These are phyloP conservation scores for Apostasia ramifera DNA, from an alignment of 106 monocot genomes.

Conservation along the genomic window DNA sequence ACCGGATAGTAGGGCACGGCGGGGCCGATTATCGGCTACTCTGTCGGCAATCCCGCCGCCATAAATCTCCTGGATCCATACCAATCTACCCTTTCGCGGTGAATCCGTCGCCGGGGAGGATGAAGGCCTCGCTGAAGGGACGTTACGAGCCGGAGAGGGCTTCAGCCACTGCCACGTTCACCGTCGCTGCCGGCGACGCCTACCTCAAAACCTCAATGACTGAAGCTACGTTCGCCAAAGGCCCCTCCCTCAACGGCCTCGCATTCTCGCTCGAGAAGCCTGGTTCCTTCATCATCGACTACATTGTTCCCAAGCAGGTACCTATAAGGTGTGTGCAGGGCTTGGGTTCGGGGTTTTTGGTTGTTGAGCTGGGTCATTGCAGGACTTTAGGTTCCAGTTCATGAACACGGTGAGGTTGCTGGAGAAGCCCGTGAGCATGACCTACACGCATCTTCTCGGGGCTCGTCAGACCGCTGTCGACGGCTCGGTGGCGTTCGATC, in stretches of 20 bases:
- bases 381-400: conserved; percentile 92
- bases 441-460: conserved; percentile 56
- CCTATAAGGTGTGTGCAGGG: background rate
- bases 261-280: conserved; percentile 73
- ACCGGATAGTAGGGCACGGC: no score
- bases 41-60: no score
- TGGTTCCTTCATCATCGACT: conserved; percentile 72
- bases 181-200: conserved; percentile 43
- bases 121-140: conserved; percentile 77
- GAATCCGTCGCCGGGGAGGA: background rate
- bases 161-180: conserved; percentile 24
- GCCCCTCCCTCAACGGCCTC: conserved; percentile 72
- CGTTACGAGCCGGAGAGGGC: conserved; percentile 54
- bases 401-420: conserved; percentile 57
- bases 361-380: background rate
- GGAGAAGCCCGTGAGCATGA: conserved; percentile 62
- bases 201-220: conserved; percentile 64
- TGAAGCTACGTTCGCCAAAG: conserved; percentile 65
- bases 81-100: no score
- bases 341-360: background rate
- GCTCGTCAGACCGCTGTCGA: conserved; percentile 54
- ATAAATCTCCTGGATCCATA: no score
- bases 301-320: conserved; percentile 61
- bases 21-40: no score
- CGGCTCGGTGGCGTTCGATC: conserved; percentile 49